These are phyloP conservation scores for Diutina pseudorugosa DNA, from an alignment of 1,139 yeast species.

Conservation along the genomic window DNA sequence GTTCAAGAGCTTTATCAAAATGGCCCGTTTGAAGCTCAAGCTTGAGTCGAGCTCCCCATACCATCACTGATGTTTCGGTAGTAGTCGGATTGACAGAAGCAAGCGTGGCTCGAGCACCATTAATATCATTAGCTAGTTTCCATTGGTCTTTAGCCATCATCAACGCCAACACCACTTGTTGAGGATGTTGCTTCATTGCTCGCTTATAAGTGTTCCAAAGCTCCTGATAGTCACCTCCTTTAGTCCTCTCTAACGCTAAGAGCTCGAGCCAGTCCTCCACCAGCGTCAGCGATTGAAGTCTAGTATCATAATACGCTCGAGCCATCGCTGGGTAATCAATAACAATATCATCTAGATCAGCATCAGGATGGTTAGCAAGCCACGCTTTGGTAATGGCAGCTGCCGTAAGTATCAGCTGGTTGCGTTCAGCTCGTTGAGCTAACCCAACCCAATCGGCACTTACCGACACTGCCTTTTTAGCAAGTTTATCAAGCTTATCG, in stretches of 20 bases:
- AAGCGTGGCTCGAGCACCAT: constrained; percentile 43
- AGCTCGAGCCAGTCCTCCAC: background rate
- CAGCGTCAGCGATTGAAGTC: background rate
- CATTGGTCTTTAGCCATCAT: constrained; percentile 67
- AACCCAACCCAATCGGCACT: background rate
- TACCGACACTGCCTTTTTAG: constrained; percentile 12
- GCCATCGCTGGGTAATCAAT: background rate
- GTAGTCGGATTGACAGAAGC: constrained; percentile 26
- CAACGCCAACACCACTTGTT: constrained; percentile 39
- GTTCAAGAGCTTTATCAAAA: constrained; percentile 24
- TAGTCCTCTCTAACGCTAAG: background rate
- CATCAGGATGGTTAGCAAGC: background rate
- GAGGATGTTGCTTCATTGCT: constrained; percentile 23
- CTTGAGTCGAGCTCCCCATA: constrained; percentile 66
- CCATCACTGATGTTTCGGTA: constrained; percentile 32
- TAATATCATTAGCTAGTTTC: constrained; percentile 32
- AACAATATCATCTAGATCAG: background rate
- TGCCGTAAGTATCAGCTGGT: background rate
- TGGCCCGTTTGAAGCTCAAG: constrained; percentile 36
- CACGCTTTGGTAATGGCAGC: background rate
- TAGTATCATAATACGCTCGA: background rate
- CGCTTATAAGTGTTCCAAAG: background rate
- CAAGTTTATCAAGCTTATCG: constrained; percentile 21
- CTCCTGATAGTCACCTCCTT: background rate
- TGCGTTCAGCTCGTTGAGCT: background rate